Evolutionary conservation across 495 filamentous ascomycete genomes (phyloP).

Genomic region (Jackrogersella minutella): DNA sequence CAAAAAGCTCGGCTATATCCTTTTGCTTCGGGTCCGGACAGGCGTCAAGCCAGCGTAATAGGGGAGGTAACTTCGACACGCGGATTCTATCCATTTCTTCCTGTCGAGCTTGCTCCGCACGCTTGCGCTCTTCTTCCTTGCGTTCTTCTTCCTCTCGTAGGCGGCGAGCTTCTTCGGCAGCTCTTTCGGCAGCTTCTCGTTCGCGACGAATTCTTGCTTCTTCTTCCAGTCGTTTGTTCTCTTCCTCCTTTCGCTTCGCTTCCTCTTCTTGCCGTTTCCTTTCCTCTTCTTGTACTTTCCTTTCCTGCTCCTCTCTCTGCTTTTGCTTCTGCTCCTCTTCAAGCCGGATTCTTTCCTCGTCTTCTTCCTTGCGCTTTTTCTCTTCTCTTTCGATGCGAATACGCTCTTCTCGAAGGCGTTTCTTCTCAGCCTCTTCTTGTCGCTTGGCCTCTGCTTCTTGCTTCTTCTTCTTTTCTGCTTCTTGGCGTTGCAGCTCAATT

Average conservation of each 20-base stretch:
- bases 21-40: constrained; percentile 57
- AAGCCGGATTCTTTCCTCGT: constrained; percentile 43
- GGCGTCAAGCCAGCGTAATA: constrained; percentile 61
- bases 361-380: constrained; percentile 46
- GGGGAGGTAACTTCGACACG: constrained; percentile 58
- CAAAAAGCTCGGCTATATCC: constrained; percentile 60
- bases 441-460: constrained; percentile 34
- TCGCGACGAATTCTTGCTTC: constrained; percentile 55
- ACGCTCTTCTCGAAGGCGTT: constrained; percentile 49
- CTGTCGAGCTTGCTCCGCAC: constrained; percentile 56
- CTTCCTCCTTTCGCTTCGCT: constrained; percentile 44
- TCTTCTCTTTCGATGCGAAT: constrained; percentile 53
- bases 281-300: constrained; percentile 39
- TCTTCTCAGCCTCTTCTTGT: constrained; percentile 49
- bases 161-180: constrained; percentile 55
- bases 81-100: constrained; percentile 58
- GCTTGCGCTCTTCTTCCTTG: constrained; percentile 50
- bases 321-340: constrained; percentile 40
- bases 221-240: constrained; percentile 47
- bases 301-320: constrained; percentile 34
- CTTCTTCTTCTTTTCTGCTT: constrained; percentile 26
- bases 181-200: constrained; percentile 56
- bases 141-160: constrained; percentile 54
- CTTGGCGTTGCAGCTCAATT: constrained; percentile 51
- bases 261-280: constrained; percentile 42